Evolutionary conservation across 2,329 filamentous ascomycete species (phyloP), one percentile per base, ranked within the genome.

Genomic region (Colletotrichum truncatum): DNA sequence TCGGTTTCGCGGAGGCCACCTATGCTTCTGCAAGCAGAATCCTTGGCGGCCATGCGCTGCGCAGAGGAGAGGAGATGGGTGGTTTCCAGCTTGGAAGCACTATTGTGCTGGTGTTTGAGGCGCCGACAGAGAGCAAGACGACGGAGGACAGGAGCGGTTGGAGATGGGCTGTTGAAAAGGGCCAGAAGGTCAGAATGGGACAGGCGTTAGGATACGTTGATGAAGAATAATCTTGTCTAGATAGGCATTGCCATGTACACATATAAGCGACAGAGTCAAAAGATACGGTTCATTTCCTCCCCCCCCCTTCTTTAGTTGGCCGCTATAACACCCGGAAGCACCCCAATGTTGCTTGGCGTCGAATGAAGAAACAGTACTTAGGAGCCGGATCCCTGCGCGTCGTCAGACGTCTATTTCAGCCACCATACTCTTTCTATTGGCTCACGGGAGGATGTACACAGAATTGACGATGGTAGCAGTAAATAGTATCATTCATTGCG

Each of bases 11-110:
- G 0, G 96, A 99, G 80, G 97, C 96, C 7, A 94, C 92, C 3
- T 99, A 99, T 74, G 87, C 87, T 46, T 85, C 84, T 14, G 93
- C 95, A 2, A 97, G 92, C 73, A 80, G 84, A 3, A 87, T 97
- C 2, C 84, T 99, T 0, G 88, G 89, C 18, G 96, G 97, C 3
- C 90, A 98, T 75, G 91, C 95, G 2, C 81, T 99, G 59, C 88
- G 90, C 68, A 86, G 92, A 45, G 96, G 96, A 34, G 95, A 98
- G 75, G 96, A 99, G 79, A 98, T 99, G 94, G 96, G 96, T 58
- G 97, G 96, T 0, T 99, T 99, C 81, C 93, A 97, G 81, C 85
- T 99, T 4, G 96, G 96, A 18, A 97, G 93, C 76, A 97, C 95
- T 1, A 90, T 99, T 70, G 96, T 99, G 38, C 83, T 99, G 55